A percentile compares a stretch with the other conserved stretches of the same genome.
phyloP scores from a whole-genome alignment of 371 early-diverging fungal genomes.

The Mucor velutinosus region DNA sequence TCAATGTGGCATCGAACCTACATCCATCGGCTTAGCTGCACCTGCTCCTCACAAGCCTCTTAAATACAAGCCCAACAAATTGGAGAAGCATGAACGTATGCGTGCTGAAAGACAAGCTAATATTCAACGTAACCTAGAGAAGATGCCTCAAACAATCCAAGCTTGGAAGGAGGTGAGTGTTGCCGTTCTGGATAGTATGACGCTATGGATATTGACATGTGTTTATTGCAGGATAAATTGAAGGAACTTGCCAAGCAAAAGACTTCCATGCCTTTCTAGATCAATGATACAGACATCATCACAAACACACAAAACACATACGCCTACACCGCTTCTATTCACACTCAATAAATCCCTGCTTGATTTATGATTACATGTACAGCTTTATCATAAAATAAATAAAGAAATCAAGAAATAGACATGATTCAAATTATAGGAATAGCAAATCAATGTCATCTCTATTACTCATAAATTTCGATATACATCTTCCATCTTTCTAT shows the following conservation, averaged over 20 bases:
- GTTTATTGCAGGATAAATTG: constrained; percentile 41
- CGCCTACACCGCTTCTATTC: neutral
- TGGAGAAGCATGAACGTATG: constrained; percentile 66
- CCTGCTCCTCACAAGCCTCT: constrained; percentile 35
- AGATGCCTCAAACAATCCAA: constrained; percentile 55
- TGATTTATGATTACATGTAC: neutral
- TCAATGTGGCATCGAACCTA: constrained; percentile 53
- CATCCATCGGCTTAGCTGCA: constrained; percentile 53
- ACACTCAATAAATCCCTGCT: neutral
- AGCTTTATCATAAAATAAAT: neutral
- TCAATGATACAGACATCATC: neutral
- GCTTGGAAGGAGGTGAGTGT: constrained; percentile 52
- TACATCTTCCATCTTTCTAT: neutral
- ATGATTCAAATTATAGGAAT: neutral
- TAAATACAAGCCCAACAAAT: constrained; percentile 61
- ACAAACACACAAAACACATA: neutral
- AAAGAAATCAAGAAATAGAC: neutral
- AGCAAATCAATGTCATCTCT: neutral
- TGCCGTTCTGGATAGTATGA: neutral
- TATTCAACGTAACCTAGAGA: constrained; percentile 46
- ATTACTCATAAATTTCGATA: neutral
- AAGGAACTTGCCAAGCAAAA: constrained; percentile 52
- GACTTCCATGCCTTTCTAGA: constrained; percentile 53
- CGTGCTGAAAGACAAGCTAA: constrained; percentile 55
- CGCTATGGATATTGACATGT: neutral